Base-by-base conservation (phyloP, 208 protist species). In the Balamuthia mandrillaris region DNA sequence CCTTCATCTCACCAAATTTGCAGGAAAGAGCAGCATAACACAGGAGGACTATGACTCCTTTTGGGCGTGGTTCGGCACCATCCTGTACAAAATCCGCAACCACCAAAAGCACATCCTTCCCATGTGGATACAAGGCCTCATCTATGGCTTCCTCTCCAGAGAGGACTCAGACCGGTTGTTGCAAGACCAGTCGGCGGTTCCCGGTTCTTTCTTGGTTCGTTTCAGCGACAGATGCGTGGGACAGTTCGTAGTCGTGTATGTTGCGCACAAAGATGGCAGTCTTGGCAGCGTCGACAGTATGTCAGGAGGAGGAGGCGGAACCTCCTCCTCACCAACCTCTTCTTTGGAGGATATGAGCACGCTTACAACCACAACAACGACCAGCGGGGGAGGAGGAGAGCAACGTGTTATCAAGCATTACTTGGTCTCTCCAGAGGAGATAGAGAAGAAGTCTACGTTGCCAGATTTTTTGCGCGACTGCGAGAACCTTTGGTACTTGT, bases 31-130 rank as follows among this genome's bases (percentile, higher is more conserved):
- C 68, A 78, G 68, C 45, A 78, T 78, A 29, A 78, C 51, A 29
- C 68, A 78, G 45, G 68, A 78, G 45, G 68, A 78, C 68, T 78
- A 78, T 18, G 68, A 78, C 29, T 47, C 51, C 45, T 78, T 78
- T 47, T 78, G 68, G 68, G 68, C 68, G 27, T 78, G 68, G 68
- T 78, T 78, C 44, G 68, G 68, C 39, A 78, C 68, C 18, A 78
- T 56, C 68, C 45, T 78, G 5, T 78, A 78, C 68, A 78, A 78
- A 29, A 78, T 78, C 24, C 68, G 68, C 29, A 78, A 78, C 18
- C 68, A 78, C 45, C 68, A 78, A 35, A 78, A 78, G 68, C 68
- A 78, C 45, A 78, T 78, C 68, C 68, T 78, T 5, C 68, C 68
- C 44, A 78, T 78, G 68, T 78, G 68, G 68, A 78, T 78, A 41